phyloP scores from a whole-genome alignment of 2,329 filamentous ascomycete genomes.

The Xylariaceae sp. region DNA sequence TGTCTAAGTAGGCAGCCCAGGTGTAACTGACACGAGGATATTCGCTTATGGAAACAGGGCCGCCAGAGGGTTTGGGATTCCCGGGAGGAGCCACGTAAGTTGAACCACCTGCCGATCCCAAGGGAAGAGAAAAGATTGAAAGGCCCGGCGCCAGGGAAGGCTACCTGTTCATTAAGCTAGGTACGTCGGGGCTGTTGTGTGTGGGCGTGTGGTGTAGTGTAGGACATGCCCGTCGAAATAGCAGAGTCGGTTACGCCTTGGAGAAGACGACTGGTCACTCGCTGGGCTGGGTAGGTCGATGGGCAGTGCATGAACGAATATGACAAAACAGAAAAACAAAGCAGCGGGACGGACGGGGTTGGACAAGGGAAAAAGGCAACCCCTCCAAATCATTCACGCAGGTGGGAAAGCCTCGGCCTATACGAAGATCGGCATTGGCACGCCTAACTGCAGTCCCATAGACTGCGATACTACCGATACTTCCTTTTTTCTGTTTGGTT shows the following conservation, averaged over 20 bases:
- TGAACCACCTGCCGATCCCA: background rate
- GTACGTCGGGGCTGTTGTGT: no score
- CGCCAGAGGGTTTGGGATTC: no score
- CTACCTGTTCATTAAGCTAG: no score
- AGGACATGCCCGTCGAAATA: background rate
- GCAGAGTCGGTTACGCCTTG: background rate
- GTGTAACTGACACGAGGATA: background rate
- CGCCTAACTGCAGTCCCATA: no score
- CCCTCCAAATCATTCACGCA: background rate
- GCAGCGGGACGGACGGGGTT: background rate
- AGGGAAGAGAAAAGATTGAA: background rate
- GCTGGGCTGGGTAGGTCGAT: background rate
- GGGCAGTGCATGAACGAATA: constrained; percentile 4
- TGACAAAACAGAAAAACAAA: background rate
- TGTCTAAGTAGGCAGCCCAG: background rate
- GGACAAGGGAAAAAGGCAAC: no score
- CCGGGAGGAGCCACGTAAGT: constrained; percentile 2
- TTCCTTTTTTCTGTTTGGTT: no score
- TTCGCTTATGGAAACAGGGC: background rate
- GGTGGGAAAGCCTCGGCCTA: background rate
- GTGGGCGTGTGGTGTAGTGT: background rate
- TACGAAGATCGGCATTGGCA: background rate
- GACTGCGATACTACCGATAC: no score
- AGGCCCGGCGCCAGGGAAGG: background rate
- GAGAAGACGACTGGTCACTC: background rate